Evolutionary conservation across 108 stramenopile species (phyloP).

Genomic region (Cyclostephanos invisitatus): DNA sequence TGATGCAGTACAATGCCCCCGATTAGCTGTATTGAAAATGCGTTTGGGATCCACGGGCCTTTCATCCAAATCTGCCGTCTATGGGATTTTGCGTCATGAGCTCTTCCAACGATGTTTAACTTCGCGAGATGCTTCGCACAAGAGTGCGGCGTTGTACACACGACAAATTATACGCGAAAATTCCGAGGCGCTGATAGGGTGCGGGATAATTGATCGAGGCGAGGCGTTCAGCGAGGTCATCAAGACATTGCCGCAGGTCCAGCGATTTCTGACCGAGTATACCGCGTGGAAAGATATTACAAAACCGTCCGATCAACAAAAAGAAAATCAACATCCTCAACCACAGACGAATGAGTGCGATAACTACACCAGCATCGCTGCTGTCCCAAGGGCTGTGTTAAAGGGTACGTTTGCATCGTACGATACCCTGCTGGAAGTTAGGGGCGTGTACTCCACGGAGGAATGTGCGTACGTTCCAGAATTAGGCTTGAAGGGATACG

Average conservation of each 20-base stretch:
- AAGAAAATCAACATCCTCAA: not conserved
- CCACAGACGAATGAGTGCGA: conserved; percentile 1
- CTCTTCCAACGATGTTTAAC: conserved; percentile 76
- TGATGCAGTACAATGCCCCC: conserved; percentile 73
- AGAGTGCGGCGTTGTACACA: conserved; percentile 44
- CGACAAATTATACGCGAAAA: conserved; percentile 63
- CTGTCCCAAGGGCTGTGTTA: conserved; percentile 10
- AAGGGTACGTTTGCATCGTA: conserved; percentile 39
- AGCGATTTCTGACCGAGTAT: conserved; percentile 57
- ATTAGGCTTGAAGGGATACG: conserved; percentile 79
- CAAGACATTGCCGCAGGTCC: conserved; percentile 66
- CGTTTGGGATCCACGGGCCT: conserved; percentile 76
- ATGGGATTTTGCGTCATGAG: conserved; percentile 83
- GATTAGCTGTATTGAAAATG: conserved; percentile 72
- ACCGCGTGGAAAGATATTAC: conserved; percentile 38
- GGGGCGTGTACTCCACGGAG: conserved; percentile 56
- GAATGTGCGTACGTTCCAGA: conserved; percentile 73
- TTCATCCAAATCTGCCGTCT: conserved; percentile 58
- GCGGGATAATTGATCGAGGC: conserved; percentile 57
- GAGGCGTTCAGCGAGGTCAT: conserved; percentile 65
- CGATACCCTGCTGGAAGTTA: conserved; percentile 30
- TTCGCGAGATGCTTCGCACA: conserved; percentile 53
- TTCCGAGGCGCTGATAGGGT: conserved; percentile 67
- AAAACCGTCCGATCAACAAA: conserved; percentile 4
- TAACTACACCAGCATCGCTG: not conserved